phyloP scores from a whole-genome alignment of 1,139 yeast genomes.

The Zygoascus hellenicus region DNA sequence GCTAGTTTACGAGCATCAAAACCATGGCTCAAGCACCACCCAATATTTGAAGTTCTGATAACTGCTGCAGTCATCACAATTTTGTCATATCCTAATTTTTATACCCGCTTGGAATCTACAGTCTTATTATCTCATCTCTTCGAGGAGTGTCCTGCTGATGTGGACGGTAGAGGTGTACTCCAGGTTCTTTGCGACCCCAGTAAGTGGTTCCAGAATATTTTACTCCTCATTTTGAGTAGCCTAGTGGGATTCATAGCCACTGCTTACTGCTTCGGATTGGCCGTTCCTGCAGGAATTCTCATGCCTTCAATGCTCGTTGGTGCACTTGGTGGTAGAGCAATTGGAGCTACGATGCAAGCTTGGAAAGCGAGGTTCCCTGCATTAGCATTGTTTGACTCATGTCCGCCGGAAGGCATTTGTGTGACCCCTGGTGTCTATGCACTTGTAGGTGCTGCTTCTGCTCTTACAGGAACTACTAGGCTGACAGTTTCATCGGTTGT shows the following conservation, averaged over 20 bases:
- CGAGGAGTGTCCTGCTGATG: slow-evolving; percentile 47
- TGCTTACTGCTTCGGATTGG: slow-evolving; percentile 58
- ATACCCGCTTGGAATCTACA: slow-evolving; percentile 52
- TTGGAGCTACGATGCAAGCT: slow-evolving; percentile 51
- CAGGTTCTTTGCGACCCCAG: slow-evolving; percentile 33
- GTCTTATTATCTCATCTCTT: slow-evolving; percentile 54
- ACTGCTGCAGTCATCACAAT: slow-evolving; percentile 49
- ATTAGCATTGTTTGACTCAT: slow-evolving; percentile 28
- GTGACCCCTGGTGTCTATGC: slow-evolving; percentile 94
- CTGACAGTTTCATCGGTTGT: slow-evolving; percentile 90
- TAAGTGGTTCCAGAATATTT: slow-evolving; percentile 25
- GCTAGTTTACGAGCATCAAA: slow-evolving; percentile 33
- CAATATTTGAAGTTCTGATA: slow-evolving; percentile 43
- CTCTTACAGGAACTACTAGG: slow-evolving; percentile 88
- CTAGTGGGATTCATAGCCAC: slow-evolving; percentile 53
- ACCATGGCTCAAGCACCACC: slow-evolving; percentile 16
- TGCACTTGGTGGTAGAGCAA: slow-evolving; percentile 59
- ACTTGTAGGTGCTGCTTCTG: slow-evolving; percentile 95
- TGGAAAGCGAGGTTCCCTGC: slow-evolving; percentile 29
- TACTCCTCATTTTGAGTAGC: slow-evolving; percentile 41
- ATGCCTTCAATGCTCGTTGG: slow-evolving; percentile 72
- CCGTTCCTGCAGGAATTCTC: slow-evolving; percentile 68
- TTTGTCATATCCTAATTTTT: slow-evolving; percentile 50
- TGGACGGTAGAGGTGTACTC: slow-evolving; percentile 24
- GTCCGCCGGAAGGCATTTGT: slow-evolving; percentile 49